phyloP scores from a whole-genome alignment of 2,329 filamentous ascomycete species.

The Dactylellina drechsleri region DNA sequence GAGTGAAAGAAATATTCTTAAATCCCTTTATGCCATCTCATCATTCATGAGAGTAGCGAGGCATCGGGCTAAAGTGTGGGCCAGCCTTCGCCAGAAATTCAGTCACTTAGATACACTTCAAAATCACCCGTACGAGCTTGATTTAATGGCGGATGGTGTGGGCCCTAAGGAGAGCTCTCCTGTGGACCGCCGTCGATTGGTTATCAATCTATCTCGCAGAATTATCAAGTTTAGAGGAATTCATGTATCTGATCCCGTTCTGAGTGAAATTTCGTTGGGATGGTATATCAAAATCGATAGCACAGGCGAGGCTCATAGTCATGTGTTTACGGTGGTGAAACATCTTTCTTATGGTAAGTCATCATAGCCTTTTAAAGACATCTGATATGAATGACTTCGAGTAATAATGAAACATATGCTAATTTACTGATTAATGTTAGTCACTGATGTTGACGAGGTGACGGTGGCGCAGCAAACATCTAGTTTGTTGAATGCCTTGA shows the following conservation, averaged over 20 bases:
- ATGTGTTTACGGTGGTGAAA: slow-evolving; percentile 19
- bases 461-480: slow-evolving; percentile 29
- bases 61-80: slow-evolving; percentile 31
- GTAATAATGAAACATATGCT: neutral
- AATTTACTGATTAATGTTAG: neutral
- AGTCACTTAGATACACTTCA: neutral
- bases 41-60: slow-evolving; percentile 27
- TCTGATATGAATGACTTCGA: neutral
- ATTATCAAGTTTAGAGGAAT: slow-evolving; percentile 25
- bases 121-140: neutral
- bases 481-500: slow-evolving; percentile 31
- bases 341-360: slow-evolving; percentile 20
- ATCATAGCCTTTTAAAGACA: neutral
- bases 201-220: slow-evolving; percentile 24
- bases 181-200: slow-evolving; percentile 14
- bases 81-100: slow-evolving; percentile 21
- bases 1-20: slow-evolving; percentile 29
- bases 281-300: slow-evolving; percentile 25
- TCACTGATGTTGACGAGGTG: slow-evolving; percentile 16
- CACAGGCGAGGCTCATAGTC: slow-evolving; percentile 26
- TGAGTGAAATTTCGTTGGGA: slow-evolving; percentile 21
- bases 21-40: slow-evolving; percentile 32
- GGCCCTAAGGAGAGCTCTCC: neutral
- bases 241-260: neutral
- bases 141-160: neutral